These are phyloP conservation scores for Sugiyamaella grinbergsii DNA, from an alignment of 1,139 yeast species.

Conservation along the genomic window DNA sequence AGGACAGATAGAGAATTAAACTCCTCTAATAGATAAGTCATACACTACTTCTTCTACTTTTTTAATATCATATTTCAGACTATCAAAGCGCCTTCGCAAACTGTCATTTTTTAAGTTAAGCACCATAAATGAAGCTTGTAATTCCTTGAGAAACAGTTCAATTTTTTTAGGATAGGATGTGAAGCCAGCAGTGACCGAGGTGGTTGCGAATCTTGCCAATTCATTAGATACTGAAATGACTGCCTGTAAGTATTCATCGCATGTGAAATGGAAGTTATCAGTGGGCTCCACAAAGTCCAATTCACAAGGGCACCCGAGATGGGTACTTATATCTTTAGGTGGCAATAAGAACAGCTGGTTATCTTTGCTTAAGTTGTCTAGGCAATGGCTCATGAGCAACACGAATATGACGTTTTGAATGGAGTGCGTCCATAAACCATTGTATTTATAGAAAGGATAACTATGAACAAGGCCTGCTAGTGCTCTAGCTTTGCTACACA, in stretches of 20 bases:
- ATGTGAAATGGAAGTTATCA: conserved; percentile 32
- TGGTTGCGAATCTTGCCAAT: conserved; percentile 39
- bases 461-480: conserved; percentile 20
- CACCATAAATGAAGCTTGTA: conserved; percentile 39
- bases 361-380: not conserved
- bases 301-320: conserved; percentile 14
- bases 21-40: conserved; percentile 38
- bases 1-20: conserved; percentile 14
- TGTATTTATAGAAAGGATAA: conserved; percentile 36
- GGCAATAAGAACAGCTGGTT: not conserved
- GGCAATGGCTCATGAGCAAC: conserved; percentile 14
- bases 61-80: conserved; percentile 42
- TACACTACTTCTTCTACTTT: conserved; percentile 43
- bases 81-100: conserved; percentile 40
- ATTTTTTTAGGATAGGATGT: conserved; percentile 24
- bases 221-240: conserved; percentile 37
- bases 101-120: conserved; percentile 42
- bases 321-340: conserved; percentile 1
- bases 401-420: conserved; percentile 33
- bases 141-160: conserved; percentile 36
- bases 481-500: not conserved
- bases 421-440: conserved; percentile 32
- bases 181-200: conserved; percentile 37
- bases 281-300: conserved; percentile 18
- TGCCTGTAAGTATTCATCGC: conserved; percentile 41